Evolutionary conservation across 2,329 filamentous ascomycete species (phyloP).

Genomic region (Alternaria sp.): DNA sequence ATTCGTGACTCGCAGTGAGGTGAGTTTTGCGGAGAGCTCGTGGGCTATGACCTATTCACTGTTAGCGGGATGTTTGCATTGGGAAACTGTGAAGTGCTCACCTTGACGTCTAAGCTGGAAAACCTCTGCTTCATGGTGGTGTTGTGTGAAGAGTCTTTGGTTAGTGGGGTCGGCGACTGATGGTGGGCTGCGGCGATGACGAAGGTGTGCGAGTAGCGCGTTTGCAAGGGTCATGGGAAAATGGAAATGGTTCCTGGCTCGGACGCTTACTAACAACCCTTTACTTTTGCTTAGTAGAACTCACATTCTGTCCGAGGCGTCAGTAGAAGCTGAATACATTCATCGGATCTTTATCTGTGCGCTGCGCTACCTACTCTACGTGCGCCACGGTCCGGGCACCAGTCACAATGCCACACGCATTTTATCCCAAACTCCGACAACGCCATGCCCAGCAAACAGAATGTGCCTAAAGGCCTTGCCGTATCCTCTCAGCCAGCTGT

Average conservation of each 20-base stretch:
- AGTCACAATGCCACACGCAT: conserved; percentile 22
- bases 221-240: conserved; percentile 31
- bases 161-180: conserved; percentile 25
- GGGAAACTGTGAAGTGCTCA: conserved; percentile 27
- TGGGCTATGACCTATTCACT: conserved; percentile 80
- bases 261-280: conserved; percentile 15
- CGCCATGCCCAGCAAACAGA: conserved; percentile 30
- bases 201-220: conserved; percentile 30
- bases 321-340: conserved; percentile 14
- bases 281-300: background rate
- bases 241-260: conserved; percentile 14
- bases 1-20: conserved; percentile 83
- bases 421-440: conserved; percentile 37
- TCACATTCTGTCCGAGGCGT: background rate
- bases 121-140: conserved; percentile 76
- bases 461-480: conserved; percentile 65
- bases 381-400: conserved; percentile 9
- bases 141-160: conserved; percentile 37
- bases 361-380: conserved; percentile 15
- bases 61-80: background rate
- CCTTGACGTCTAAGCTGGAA: conserved; percentile 79
- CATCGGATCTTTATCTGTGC: conserved; percentile 4
- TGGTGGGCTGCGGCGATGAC: conserved; percentile 37
- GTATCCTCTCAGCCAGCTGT: conserved; percentile 87
- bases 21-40: conserved; percentile 80